phyloP scores from a whole-genome alignment of 78 protist genomes.

The Isochrysis galbana region DNA sequence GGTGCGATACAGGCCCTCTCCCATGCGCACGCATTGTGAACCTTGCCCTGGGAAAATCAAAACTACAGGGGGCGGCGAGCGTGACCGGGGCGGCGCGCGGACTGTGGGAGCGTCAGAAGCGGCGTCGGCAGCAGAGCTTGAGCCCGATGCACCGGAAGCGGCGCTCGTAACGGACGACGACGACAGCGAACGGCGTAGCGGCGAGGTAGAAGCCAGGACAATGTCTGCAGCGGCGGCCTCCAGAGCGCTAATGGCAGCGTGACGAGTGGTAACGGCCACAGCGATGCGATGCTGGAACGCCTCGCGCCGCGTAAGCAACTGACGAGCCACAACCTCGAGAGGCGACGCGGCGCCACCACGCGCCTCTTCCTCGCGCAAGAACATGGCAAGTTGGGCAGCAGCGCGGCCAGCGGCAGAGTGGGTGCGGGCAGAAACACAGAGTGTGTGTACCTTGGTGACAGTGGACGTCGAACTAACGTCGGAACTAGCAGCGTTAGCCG shows the following conservation, averaged over 20 bases:
- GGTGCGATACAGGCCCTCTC: constrained; percentile 5
- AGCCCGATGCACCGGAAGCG: too few species aligned
- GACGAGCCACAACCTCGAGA: neutral
- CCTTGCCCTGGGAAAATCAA: constrained; percentile 51
- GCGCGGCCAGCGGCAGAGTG: too few species aligned
- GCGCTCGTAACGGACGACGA: too few species aligned
- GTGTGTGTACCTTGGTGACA: neutral
- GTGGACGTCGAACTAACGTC: neutral
- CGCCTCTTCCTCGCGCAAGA: too few species aligned
- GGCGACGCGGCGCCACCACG: neutral
- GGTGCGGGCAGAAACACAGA: neutral
- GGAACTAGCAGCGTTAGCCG: neutral
- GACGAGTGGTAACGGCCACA: neutral
- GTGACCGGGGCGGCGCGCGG: too few species aligned
- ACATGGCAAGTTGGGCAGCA: neutral
- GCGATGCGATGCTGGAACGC: neutral
- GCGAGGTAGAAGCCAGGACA: neutral
- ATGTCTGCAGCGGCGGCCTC: neutral
- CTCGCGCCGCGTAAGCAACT: constrained; percentile 28
- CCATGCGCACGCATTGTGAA: constrained; percentile 32
- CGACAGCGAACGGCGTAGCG: neutral
- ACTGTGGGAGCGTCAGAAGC: too few species aligned
- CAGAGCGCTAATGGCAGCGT: neutral
- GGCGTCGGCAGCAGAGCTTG: too few species aligned
- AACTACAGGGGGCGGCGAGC: neutral